phyloP scores from a whole-genome alignment of 2,329 filamentous ascomycete genomes.

The Akanthomyces uredinophilus region DNA sequence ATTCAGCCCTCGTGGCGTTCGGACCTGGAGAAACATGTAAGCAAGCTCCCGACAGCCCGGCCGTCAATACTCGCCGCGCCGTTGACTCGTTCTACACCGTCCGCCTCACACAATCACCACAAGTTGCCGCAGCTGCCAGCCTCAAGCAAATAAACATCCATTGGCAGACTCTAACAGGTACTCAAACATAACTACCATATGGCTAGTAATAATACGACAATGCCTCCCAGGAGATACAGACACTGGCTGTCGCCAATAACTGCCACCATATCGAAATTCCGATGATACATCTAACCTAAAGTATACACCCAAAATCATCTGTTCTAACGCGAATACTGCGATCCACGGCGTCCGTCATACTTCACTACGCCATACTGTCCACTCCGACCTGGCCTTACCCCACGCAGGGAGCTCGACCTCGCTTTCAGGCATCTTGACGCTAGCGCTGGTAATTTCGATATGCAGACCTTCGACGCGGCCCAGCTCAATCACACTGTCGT shows the following conservation, averaged over 20 bases:
- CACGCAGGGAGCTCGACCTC: slow-evolving; percentile 25
- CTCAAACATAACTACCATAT: slow-evolving; percentile 14
- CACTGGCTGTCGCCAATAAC: slow-evolving; percentile 11
- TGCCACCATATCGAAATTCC: slow-evolving; percentile 14
- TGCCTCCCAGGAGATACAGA: slow-evolving; percentile 14
- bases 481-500: slow-evolving; percentile 24
- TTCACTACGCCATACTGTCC: slow-evolving; percentile 9
- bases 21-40: not conserved
- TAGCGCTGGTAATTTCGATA: slow-evolving; percentile 27
- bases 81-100: not conserved
- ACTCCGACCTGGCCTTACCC: slow-evolving; percentile 17
- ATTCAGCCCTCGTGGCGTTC: not conserved
- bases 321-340: not conserved
- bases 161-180: slow-evolving; percentile 10
- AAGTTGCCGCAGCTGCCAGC: not conserved
- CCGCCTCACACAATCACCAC: not conserved
- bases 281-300: slow-evolving; percentile 9
- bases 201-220: slow-evolving; percentile 10
- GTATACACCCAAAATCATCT: slow-evolving; percentile 12
- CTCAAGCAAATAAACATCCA: slow-evolving; percentile 4
- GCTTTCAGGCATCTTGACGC: slow-evolving; percentile 23
- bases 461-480: slow-evolving; percentile 25
- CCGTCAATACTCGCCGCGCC: not conserved
- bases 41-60: not conserved
- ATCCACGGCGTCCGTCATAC: not conserved